Conservation (phyloP, 495 filamentous ascomycete genomes). For the Xylaria acuta region DNA sequence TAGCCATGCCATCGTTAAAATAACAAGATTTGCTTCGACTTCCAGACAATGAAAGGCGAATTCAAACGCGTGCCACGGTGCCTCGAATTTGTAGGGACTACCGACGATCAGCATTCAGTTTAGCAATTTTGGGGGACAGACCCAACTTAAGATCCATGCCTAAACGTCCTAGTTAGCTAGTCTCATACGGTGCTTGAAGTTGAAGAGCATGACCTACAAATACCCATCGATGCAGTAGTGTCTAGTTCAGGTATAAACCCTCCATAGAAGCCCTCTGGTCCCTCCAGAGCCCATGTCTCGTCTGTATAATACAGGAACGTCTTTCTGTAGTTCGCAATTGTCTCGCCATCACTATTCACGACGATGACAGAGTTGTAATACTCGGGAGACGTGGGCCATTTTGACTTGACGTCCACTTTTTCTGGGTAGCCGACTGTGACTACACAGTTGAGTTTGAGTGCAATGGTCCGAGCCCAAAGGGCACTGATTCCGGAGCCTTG, state of each 20-base stretch:
- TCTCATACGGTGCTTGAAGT: constrained; percentile 28
- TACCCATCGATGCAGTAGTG: constrained; percentile 78
- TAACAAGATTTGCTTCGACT: constrained; percentile 69
- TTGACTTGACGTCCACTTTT: constrained; percentile 53
- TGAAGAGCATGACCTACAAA: constrained; percentile 72
- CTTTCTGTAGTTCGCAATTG: constrained; percentile 87
- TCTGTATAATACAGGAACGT: constrained; percentile 89
- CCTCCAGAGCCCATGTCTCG: constrained; percentile 88
- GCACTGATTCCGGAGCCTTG: constrained; percentile 74
- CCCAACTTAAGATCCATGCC: constrained; percentile 73
- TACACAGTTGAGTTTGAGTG: constrained; percentile 72
- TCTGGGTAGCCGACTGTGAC: constrained; percentile 95
- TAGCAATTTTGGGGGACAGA: not conserved
- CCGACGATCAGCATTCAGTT: constrained; percentile 24
- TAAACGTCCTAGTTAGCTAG: constrained; percentile 34
- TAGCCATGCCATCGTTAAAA: constrained; percentile 91
- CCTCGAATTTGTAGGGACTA: constrained; percentile 74
- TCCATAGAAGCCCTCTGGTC: constrained; percentile 64
- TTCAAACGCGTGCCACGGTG: constrained; percentile 80
- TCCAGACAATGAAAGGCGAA: constrained; percentile 82
- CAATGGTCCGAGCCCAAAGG: constrained; percentile 78
- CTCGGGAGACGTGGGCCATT: constrained; percentile 50
- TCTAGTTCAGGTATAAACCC: constrained; percentile 58
- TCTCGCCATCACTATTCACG: constrained; percentile 73
- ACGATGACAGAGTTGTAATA: constrained; percentile 87